Conservation (phyloP, 1,284 basidiomycete genomes). For the Puccinia brachypodii region DNA sequence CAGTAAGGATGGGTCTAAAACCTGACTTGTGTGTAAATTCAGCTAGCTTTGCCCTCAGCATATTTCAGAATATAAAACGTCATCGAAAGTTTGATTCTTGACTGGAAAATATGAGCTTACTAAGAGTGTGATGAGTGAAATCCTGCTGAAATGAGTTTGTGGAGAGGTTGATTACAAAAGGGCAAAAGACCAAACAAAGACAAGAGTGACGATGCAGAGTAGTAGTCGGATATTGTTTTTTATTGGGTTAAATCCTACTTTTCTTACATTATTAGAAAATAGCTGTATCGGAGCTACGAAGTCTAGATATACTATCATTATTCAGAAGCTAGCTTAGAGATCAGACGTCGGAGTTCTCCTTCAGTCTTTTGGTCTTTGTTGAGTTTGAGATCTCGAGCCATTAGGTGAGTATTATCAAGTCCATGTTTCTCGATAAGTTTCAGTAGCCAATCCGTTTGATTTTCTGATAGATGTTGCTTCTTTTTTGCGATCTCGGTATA, state of each 20-base stretch:
- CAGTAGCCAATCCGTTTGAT: conserved; percentile 15
- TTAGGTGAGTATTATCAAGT: background rate
- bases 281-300: background rate
- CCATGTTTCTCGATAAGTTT: conserved; percentile 18
- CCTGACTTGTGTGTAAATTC: too few species aligned
- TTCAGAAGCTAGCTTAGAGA: background rate
- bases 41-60: too few species aligned
- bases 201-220: background rate
- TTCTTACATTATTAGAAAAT: background rate
- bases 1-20: too few species aligned
- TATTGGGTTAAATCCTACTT: background rate
- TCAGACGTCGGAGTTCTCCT: conserved; percentile 10
- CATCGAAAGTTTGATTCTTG: too few species aligned
- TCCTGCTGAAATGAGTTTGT: background rate
- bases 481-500: conserved; percentile 15
- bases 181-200: background rate
- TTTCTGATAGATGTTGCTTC: conserved; percentile 20
- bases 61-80: too few species aligned
- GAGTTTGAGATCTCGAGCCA: conserved; percentile 32
- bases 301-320: background rate
- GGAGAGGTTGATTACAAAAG: background rate
- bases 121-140: too few species aligned
- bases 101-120: too few species aligned
- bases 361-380: conserved; percentile 29
- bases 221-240: background rate